A percentile compares a stretch with the other conserved stretches of the same genome.
Conservation (phyloP, 1,284 basidiomycete genomes). For the Sanghuangporus weigelae region DNA sequence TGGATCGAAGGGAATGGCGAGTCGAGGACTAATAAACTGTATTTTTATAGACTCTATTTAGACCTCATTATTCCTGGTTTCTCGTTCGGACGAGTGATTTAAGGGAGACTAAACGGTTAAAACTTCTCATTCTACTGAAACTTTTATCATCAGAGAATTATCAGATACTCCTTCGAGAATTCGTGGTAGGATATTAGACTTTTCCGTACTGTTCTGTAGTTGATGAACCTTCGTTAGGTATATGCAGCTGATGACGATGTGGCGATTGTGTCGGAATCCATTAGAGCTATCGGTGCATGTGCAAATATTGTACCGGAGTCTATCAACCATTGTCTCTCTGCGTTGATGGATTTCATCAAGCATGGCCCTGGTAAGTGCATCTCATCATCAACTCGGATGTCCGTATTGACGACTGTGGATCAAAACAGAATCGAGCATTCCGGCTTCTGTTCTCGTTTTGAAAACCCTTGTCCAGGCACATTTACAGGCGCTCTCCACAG, state of each 20-base stretch:
- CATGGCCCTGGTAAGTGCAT: conserved; percentile 47
- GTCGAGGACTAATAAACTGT: not conserved
- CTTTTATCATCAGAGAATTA: conserved; percentile 66
- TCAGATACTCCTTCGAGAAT: conserved; percentile 68
- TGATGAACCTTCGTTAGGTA: conserved; percentile 41
- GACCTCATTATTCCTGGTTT: conserved; percentile 58
- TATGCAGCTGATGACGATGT: conserved; percentile 74
- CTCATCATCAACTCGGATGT: not conserved
- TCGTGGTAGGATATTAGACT: conserved; percentile 55
- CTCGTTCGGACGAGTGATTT: conserved; percentile 66
- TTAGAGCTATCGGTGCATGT: conserved; percentile 74
- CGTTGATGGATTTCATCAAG: conserved; percentile 72
- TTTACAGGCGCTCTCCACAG: conserved; percentile 32
- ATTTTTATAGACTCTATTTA: conserved; percentile 48
- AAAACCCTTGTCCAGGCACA: conserved; percentile 77
- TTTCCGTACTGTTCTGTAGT: not conserved
- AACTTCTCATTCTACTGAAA: conserved; percentile 66
- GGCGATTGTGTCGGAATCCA: conserved; percentile 61
- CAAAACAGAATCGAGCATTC: conserved; percentile 58
- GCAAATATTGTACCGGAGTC: conserved; percentile 65
- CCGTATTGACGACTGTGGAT: not conserved
- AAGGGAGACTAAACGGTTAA: conserved; percentile 60
- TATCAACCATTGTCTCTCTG: conserved; percentile 63
- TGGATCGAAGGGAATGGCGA: not conserved
- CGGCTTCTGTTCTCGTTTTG: conserved; percentile 74